Evolutionary conservation across 768 basidiomycete genomes (phyloP), one percentile per base, ranked within the genome.

Genomic region (Tephrocybe sp.): DNA sequence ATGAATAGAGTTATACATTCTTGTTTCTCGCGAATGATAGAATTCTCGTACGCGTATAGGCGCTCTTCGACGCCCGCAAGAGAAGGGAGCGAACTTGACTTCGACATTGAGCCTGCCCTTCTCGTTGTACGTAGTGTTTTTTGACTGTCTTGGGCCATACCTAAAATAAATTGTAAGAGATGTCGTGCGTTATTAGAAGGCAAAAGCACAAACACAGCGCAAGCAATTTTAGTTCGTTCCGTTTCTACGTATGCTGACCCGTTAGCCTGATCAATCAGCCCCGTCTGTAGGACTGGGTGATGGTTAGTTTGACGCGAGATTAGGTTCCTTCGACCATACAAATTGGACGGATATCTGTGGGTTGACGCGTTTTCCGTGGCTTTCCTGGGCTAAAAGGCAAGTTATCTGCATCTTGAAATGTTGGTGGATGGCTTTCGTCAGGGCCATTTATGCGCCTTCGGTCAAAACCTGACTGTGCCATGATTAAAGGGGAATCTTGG

Each of bases 201-300:
- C 44, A 52, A 42, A 49, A 33, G 23, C 15, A 78, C 88, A 61
- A 59, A 97, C 94, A 98, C 91, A 34, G 97, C 93, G 64, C 93
- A 97, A 4, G 93, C 94, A 55, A 99, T 83, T 71, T 99, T 99
- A 0, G 91, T 90, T 47, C 79, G 79, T 49, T 89, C 88, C 1
- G 87, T 88, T 69, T 99, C 97, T 58, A 99, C 89, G 63, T 98
- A 99, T 10, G 93, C 94, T 15, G 94, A 97, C 1, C 97, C 97
- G 62, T 93, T 94, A 1, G 97, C 95, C 68, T 97, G 93, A 53
- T 72, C 87, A 46, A 97, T 92, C 12, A 98, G 71, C 8, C 94
- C 93, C 23, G 91, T 83, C 63, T 94, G 86, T 41, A 99, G 70
- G 68, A 91, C 94, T 99, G 47, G 19, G 55, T 47, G 52, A 52